phyloP scores from a whole-genome alignment of 495 filamentous ascomycete species.

The Hyaloscypha finlandica region DNA sequence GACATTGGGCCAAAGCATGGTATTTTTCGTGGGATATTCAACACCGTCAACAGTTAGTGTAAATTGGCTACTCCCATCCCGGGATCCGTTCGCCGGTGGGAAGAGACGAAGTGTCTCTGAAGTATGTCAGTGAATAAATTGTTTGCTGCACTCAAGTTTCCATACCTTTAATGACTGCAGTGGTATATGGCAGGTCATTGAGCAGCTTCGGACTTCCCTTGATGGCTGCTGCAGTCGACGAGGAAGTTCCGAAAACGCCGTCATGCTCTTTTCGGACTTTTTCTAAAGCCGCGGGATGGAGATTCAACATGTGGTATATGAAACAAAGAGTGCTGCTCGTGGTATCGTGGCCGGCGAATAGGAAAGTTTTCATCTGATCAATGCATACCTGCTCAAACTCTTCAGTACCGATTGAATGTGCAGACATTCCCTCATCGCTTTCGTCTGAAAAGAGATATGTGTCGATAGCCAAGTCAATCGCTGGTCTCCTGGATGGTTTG shows the following conservation, averaged over 20 bases:
- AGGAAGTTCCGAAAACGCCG: conserved; percentile 32
- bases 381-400: conserved; percentile 31
- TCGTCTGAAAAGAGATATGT: conserved; percentile 14
- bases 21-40: conserved; percentile 30
- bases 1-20: conserved; percentile 39
- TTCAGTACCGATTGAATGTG: conserved; percentile 13
- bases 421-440: background rate
- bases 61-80: conserved; percentile 4
- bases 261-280: conserved; percentile 39
- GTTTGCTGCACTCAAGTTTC: background rate
- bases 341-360: conserved; percentile 49
- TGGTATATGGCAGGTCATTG: conserved; percentile 44
- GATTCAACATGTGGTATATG: conserved; percentile 35
- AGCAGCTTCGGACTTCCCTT: conserved; percentile 35
- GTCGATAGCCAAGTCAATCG: conserved; percentile 38
- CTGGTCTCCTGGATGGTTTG: conserved; percentile 19
- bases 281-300: conserved; percentile 28
- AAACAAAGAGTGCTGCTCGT: conserved; percentile 38
- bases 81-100: conserved; percentile 32
- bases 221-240: conserved; percentile 27
- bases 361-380: conserved; percentile 39
- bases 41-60: conserved; percentile 21
- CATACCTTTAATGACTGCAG: conserved; percentile 43
- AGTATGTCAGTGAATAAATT: background rate
- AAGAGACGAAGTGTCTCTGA: conserved; percentile 44